phyloP scores from a whole-genome alignment of 2,329 filamentous ascomycete species.

The Pseudogymnoascus sp. region DNA sequence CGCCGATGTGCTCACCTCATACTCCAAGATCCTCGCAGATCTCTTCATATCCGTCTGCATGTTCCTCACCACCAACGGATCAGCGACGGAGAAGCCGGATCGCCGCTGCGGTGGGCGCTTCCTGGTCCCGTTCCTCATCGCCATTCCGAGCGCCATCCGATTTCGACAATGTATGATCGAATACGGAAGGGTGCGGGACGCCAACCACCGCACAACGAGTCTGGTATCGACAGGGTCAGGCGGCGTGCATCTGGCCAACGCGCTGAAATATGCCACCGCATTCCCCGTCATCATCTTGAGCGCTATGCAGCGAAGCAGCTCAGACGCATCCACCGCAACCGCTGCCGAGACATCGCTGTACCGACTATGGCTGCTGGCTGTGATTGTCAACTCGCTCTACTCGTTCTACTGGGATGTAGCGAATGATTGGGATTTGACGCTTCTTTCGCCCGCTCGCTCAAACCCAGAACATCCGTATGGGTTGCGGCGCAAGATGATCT shows the following conservation, averaged over 20 bases:
- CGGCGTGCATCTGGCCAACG: conserved; percentile 85
- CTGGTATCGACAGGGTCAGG: conserved; percentile 55
- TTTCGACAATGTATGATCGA: conserved; percentile 89
- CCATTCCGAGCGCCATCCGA: conserved; percentile 75
- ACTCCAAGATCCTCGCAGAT: conserved; percentile 85
- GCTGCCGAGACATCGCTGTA: conserved; percentile 38
- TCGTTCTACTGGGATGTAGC: conserved; percentile 98
- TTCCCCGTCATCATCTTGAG: conserved; percentile 85
- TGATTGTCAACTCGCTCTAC: conserved; percentile 78
- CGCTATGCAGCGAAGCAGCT: conserved; percentile 60
- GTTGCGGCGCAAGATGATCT: conserved; percentile 64
- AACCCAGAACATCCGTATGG: conserved; percentile 65
- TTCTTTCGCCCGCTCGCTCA: conserved; percentile 56
- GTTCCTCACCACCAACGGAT: conserved; percentile 65
- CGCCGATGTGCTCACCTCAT: conserved; percentile 89
- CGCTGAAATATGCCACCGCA: conserved; percentile 85
- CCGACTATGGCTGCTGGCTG: conserved; percentile 60
- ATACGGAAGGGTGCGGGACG: conserved; percentile 61
- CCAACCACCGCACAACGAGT: conserved; percentile 39
- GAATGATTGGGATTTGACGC: conserved; percentile 90
- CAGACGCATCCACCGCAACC: conserved; percentile 30
- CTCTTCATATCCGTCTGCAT: conserved; percentile 85
- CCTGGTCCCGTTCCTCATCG: conserved; percentile 76
- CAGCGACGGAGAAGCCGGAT: conserved; percentile 73
- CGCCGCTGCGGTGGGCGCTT: conserved; percentile 71